phyloP scores from a whole-genome alignment of 2,329 filamentous ascomycete species.

The Xylaria sp. region DNA sequence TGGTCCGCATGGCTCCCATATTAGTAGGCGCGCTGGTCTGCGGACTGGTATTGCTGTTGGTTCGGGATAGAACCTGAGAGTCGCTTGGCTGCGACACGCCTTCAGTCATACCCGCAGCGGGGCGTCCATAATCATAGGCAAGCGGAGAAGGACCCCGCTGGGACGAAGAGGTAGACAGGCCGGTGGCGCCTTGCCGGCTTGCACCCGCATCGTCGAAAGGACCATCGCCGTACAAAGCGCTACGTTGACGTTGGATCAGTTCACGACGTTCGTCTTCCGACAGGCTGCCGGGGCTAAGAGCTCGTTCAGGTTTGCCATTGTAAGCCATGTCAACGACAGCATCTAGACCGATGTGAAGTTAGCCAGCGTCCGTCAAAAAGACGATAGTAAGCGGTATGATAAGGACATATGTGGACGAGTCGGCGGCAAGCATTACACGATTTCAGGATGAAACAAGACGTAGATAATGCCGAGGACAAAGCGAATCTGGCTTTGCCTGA shows the following conservation, averaged over 20 bases:
- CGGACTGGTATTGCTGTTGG: slow-evolving; percentile 82
- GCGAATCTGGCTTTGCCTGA: slow-evolving; percentile 27
- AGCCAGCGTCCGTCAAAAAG: slow-evolving; percentile 29
- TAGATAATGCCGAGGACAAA: slow-evolving; percentile 24
- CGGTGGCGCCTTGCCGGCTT: slow-evolving; percentile 60
- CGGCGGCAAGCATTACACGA: slow-evolving; percentile 26
- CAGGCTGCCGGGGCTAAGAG: slow-evolving; percentile 76
- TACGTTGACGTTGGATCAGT: slow-evolving; percentile 91
- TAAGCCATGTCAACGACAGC: slow-evolving; percentile 43
- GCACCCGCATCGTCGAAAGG: slow-evolving; percentile 63
- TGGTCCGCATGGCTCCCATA: slow-evolving; percentile 67
- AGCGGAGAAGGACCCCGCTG: slow-evolving; percentile 75
- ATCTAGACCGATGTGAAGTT: slow-evolving; percentile 42
- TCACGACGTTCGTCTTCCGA: slow-evolving; percentile 95
- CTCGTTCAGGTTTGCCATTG: slow-evolving; percentile 73
- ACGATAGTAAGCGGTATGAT: slow-evolving; percentile 18
- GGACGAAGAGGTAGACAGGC: slow-evolving; percentile 56
- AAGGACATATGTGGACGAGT: slow-evolving; percentile 23
- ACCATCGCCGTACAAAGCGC: slow-evolving; percentile 80
- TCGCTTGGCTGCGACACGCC: slow-evolving; percentile 44
- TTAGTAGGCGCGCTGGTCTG: slow-evolving; percentile 58
- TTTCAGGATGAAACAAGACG: slow-evolving; percentile 29
- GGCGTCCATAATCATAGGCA: slow-evolving; percentile 59
- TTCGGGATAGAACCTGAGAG: slow-evolving; percentile 55
- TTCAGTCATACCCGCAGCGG: slow-evolving; percentile 34